A percentile compares a stretch with the other conserved stretches of the same genome.
Evolutionary conservation across 2,329 filamentous ascomycete genomes (phyloP).

Genomic region (Stemphylium lycopersici): DNA sequence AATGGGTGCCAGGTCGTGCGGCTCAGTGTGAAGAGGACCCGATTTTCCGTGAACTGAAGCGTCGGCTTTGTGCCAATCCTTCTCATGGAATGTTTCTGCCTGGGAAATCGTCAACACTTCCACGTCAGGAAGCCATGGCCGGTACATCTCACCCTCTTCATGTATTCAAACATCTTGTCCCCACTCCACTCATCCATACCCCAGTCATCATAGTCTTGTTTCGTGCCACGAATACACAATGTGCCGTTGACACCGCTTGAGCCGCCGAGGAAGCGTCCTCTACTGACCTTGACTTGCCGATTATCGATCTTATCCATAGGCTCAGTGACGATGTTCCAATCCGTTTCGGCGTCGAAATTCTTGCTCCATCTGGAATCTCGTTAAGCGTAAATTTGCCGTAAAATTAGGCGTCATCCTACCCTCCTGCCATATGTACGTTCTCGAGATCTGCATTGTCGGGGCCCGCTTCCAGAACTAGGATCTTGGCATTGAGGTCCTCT

Average conservation of each 20-base stretch:
- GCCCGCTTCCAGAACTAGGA: slow-evolving; percentile 58
- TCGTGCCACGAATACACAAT: slow-evolving; percentile 56
- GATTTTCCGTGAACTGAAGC: slow-evolving; percentile 52
- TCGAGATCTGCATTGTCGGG: slow-evolving; percentile 54
- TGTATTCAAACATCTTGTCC: slow-evolving; percentile 63
- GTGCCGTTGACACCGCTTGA: slow-evolving; percentile 59
- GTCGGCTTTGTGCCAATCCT: slow-evolving; percentile 62
- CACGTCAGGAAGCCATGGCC: fast-evolving
- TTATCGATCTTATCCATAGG: slow-evolving; percentile 49
- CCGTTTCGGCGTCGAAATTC: slow-evolving; percentile 57
- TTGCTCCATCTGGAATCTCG: slow-evolving; percentile 47
- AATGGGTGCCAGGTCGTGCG: slow-evolving; percentile 65
- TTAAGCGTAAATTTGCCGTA: background rate
- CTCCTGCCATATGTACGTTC: slow-evolving; percentile 60
- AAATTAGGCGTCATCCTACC: slow-evolving; percentile 15
- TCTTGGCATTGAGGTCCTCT: slow-evolving; percentile 50
- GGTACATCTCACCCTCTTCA: slow-evolving; percentile 53
- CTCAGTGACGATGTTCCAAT: slow-evolving; percentile 59
- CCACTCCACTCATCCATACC: slow-evolving; percentile 61
- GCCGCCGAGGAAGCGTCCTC: slow-evolving; percentile 59
- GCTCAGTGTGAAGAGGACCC: slow-evolving; percentile 62
- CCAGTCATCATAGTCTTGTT: slow-evolving; percentile 63
- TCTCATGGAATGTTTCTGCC: slow-evolving; percentile 64
- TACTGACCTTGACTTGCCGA: slow-evolving; percentile 56
- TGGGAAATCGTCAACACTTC: background rate